Base-by-base conservation (phyloP, 2,329 filamentous ascomycete genomes). In the Pezicula carpinea region DNA sequence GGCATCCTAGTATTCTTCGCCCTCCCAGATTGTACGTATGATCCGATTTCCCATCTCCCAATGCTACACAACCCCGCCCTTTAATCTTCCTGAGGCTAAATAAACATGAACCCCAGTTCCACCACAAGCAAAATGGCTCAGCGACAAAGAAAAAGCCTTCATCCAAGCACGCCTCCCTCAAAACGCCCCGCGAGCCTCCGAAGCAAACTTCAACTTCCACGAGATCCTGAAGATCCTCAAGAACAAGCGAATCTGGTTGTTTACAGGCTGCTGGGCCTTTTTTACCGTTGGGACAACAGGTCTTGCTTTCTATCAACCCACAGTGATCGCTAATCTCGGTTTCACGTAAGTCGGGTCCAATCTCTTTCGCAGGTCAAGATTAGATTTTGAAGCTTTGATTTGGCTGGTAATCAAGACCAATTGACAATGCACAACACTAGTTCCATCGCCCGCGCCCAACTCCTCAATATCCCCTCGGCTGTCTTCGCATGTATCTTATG, bases 11-110 rank as follows among this genome's bases (percentile, higher is more conserved):
- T 79, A 11, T 79, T 72, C 63, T 77, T 80, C 43, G 45, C 74
- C 0, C 64, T 80, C 0, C 76, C 76, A 0, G 75, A 80, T 52
- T 78, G 71, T 74, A 58, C 52, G 66, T n/a, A n/a, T n/a, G n/a
- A n/a, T n/a, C n/a, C n/a, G n/a, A n/a, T n/a, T n/a, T n/a, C n/a
- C n/a, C n/a, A n/a, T n/a, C n/a, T n/a, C n/a, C n/a, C n/a, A n/a
- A n/a, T n/a, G n/a, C n/a, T n/a, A n/a, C n/a, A n/a, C n/a, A n/a
- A n/a, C n/a, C n/a, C n/a, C n/a, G n/a, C n/a, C n/a, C n/a, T n/a
- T n/a, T n/a, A n/a, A n/a, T n/a, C n/a, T n/a, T n/a, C n/a, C n/a
- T n/a, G n/a, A n/a, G n/a, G n/a, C n/a, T n/a, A n/a, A n/a, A n/a
- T n/a, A n/a, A n/a, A n/a, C n/a, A n/a, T n/a, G n/a, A 47, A 22